These are phyloP conservation scores for Lindgomyces ingoldianus DNA, from an alignment of 495 filamentous ascomycete species.

Conservation along the genomic window DNA sequence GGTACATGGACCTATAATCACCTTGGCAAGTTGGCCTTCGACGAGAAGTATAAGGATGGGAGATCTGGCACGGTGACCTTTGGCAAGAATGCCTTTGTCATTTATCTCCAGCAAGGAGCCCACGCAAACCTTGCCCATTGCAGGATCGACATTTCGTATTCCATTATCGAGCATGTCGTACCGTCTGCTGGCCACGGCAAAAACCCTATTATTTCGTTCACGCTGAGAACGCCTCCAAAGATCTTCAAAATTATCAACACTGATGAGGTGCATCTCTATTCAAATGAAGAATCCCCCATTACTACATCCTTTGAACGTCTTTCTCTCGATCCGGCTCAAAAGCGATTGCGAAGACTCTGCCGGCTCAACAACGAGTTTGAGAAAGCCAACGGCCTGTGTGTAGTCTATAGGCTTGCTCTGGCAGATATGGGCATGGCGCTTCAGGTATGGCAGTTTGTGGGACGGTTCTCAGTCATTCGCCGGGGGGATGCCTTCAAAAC, in stretches of 20 bases:
- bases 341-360: background rate
- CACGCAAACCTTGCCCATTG: background rate
- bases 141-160: conserved; percentile 15
- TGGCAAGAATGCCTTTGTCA: background rate
- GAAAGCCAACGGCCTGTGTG: background rate
- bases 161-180: conserved; percentile 13
- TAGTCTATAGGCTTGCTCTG: background rate
- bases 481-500: background rate
- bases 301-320: too few species aligned
- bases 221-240: conserved; percentile 7
- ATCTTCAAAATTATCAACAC: conserved; percentile 3
- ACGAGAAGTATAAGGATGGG: background rate
- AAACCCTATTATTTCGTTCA: background rate
- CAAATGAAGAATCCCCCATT: background rate
- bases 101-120: background rate
- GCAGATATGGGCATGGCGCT: background rate
- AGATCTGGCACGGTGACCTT: background rate
- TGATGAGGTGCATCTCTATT: background rate
- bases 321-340: background rate
- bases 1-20: background rate
- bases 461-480: background rate
- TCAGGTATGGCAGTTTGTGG: background rate
- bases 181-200: background rate
- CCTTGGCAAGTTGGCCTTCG: background rate
- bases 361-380: background rate